Evolutionary conservation across 495 filamentous ascomycete genomes (phyloP).

Genomic region (Rhizodiscina lignyota): DNA sequence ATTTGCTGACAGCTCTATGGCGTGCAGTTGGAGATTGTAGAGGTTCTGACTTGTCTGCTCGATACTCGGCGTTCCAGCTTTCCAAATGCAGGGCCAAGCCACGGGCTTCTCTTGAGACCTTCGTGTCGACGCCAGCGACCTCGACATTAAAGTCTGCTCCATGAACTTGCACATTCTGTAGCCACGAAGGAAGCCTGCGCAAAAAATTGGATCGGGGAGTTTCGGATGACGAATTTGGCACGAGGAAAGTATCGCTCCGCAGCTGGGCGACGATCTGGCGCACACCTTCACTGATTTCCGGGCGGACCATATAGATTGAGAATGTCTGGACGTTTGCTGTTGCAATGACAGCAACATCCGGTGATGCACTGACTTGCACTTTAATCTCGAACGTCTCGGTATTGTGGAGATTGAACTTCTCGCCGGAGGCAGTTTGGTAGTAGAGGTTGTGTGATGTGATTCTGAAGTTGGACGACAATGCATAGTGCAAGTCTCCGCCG

Average conservation of each 20-base stretch:
- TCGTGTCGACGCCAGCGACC: conserved; percentile 70
- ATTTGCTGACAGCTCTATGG: conserved; percentile 31
- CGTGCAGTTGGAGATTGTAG: conserved; percentile 31
- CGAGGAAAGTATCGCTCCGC: conserved; percentile 42
- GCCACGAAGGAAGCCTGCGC: conserved; percentile 65
- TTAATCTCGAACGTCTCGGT: conserved; percentile 79
- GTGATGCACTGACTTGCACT: conserved; percentile 64
- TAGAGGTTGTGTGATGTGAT: conserved; percentile 82
- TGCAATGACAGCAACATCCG: conserved; percentile 67
- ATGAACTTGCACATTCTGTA: conserved; percentile 68
- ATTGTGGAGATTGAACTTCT: conserved; percentile 68
- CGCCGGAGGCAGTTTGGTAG: conserved; percentile 73
- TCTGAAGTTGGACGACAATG: conserved; percentile 62
- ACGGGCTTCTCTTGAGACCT: conserved; percentile 59
- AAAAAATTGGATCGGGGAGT: conserved; percentile 43
- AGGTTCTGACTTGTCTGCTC: conserved; percentile 54
- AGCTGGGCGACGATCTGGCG: conserved; percentile 80
- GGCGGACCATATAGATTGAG: conserved; percentile 73
- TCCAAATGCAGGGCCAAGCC: conserved; percentile 78
- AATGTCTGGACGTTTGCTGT: conserved; percentile 73
- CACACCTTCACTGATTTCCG: conserved; percentile 81
- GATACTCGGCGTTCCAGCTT: conserved; percentile 83
- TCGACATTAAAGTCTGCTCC: conserved; percentile 80
- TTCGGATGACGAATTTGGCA: conserved; percentile 10
- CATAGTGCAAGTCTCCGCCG: conserved; percentile 72